phyloP scores from a whole-genome alignment of 768 basidiomycete genomes.

The Agaricus bisporus region DNA sequence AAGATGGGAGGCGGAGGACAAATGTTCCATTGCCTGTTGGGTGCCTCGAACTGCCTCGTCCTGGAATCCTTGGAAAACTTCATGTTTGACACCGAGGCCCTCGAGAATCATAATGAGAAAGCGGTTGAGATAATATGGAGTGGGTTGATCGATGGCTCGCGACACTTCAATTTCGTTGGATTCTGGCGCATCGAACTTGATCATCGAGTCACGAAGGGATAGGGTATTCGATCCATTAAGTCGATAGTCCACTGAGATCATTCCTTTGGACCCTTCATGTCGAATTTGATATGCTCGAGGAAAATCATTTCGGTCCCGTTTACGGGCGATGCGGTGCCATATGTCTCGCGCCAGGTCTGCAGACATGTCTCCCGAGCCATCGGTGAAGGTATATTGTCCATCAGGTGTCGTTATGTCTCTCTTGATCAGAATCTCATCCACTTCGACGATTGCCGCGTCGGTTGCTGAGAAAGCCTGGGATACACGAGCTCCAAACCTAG shows the following conservation, averaged over 20 bases:
- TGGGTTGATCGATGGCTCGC: conserved; percentile 52
- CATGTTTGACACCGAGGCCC: conserved; percentile 49
- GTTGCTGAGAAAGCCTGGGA: conserved; percentile 73
- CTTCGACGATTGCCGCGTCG: conserved; percentile 38
- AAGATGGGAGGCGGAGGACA: conserved; percentile 38
- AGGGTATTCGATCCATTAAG: conserved; percentile 40
- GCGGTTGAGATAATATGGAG: conserved; percentile 49
- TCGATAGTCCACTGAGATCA: conserved; percentile 49
- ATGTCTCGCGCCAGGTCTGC: conserved; percentile 44
- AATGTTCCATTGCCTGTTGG: conserved; percentile 31
- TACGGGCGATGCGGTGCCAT: conserved; percentile 28
- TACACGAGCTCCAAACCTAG: conserved; percentile 63
- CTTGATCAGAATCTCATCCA: conserved; percentile 37
- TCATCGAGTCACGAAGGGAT: conserved; percentile 52
- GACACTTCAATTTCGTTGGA: conserved; percentile 55
- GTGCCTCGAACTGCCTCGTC: conserved; percentile 42
- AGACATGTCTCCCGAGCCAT: conserved; percentile 65
- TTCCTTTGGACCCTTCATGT: conserved; percentile 59
- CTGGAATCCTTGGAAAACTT: conserved; percentile 48
- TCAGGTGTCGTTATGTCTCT: conserved; percentile 26
- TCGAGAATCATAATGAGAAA: conserved; percentile 62
- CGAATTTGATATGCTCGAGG: conserved; percentile 55
- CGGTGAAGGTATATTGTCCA: conserved; percentile 48
- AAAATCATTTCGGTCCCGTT: conserved; percentile 23
- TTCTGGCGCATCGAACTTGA: conserved; percentile 54